A percentile compares a stretch with the other conserved stretches of the same genome.
These are phyloP conservation scores for Claviceps purpurea DNA, from an alignment of 2,329 filamentous ascomycete species.

Conservation along the genomic window DNA sequence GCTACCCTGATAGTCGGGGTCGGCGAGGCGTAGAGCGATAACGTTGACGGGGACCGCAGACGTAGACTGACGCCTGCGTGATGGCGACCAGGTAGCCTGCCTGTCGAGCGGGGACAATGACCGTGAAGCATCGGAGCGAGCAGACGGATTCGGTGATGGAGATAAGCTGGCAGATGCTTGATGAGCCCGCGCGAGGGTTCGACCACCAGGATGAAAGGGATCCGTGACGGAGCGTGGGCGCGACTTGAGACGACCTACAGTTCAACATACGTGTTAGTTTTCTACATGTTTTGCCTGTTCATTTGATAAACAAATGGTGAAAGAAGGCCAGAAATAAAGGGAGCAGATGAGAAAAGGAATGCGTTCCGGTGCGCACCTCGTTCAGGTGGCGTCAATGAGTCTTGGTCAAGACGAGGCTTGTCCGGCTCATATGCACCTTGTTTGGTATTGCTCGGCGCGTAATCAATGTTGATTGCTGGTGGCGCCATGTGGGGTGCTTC, in stretches of 20 bases:
- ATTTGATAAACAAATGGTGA: too few relatives aligned
- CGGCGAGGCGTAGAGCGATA: slow-evolving; percentile 79
- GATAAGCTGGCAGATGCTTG: slow-evolving; percentile 31
- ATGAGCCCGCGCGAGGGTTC: slow-evolving; percentile 25
- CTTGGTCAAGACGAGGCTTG: slow-evolving; percentile 54
- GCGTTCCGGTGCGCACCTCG: slow-evolving; percentile 34
- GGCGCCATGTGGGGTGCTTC: slow-evolving; percentile 72
- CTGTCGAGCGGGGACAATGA: slow-evolving; percentile 48
- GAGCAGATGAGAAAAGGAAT: background rate
- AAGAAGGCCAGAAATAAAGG: too few relatives aligned
- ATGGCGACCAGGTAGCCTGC: slow-evolving; percentile 24
- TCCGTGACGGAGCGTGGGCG: slow-evolving; percentile 46
- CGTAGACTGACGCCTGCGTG: slow-evolving; percentile 43
- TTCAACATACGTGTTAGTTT: background rate
- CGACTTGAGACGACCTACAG: slow-evolving; percentile 31
- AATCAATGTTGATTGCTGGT: slow-evolving; percentile 91
- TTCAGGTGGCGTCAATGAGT: slow-evolving; percentile 74
- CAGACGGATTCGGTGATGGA: slow-evolving; percentile 32
- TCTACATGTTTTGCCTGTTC: background rate
- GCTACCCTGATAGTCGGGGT: slow-evolving; percentile 67
- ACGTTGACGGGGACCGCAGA: slow-evolving; percentile 49
- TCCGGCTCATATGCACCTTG: slow-evolving; percentile 28
- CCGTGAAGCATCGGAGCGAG: slow-evolving; percentile 34
- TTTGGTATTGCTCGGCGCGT: slow-evolving; percentile 57
- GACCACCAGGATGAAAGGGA: slow-evolving; percentile 39